Percentiles rank a stretch among this genome's conserved stretches.
Conservation (phyloP, 371 early-diverging fungal genomes). For the Dichotomocladium elegans region DNA sequence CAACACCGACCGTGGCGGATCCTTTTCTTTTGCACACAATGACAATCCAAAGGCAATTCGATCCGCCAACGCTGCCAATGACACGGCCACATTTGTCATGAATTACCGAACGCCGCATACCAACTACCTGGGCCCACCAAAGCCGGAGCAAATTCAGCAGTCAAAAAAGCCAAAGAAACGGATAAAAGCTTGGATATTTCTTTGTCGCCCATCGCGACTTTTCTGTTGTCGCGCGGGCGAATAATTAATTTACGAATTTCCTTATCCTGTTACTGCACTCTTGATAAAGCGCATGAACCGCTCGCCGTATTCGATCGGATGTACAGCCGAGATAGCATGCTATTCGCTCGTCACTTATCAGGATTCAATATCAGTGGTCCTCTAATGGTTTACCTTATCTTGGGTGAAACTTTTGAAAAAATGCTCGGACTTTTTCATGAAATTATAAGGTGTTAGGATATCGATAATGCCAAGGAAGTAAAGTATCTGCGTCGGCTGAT, state of each 20-base stretch:
- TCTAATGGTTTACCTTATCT: constrained; percentile 51
- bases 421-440: constrained; percentile 81
- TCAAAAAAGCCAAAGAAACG: too few relatives aligned
- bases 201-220: too few relatives aligned
- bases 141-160: background rate
- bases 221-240: too few relatives aligned
- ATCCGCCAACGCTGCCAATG: constrained; percentile 9
- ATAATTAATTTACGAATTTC: too few relatives aligned
- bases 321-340: constrained; percentile 81
- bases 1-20: too few relatives aligned
- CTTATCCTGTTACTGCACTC: too few relatives aligned
- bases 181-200: too few relatives aligned
- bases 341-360: constrained; percentile 15
- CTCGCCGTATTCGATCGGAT: constrained; percentile 78
- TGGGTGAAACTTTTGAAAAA: constrained; percentile 77
- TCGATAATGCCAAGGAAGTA: constrained; percentile 96
- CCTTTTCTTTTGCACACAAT: too few relatives aligned
- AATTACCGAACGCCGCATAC: constrained; percentile 1
- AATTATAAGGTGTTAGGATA: constrained; percentile 90
- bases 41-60: constrained; percentile 6
- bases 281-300: constrained; percentile 90
- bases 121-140: background rate
- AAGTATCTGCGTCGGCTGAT: constrained; percentile 62
- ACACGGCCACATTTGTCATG: constrained; percentile 6
- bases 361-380: background rate